Conservation (phyloP, 2,329 filamentous ascomycete species). For the Fusarium cyanostomum region DNA sequence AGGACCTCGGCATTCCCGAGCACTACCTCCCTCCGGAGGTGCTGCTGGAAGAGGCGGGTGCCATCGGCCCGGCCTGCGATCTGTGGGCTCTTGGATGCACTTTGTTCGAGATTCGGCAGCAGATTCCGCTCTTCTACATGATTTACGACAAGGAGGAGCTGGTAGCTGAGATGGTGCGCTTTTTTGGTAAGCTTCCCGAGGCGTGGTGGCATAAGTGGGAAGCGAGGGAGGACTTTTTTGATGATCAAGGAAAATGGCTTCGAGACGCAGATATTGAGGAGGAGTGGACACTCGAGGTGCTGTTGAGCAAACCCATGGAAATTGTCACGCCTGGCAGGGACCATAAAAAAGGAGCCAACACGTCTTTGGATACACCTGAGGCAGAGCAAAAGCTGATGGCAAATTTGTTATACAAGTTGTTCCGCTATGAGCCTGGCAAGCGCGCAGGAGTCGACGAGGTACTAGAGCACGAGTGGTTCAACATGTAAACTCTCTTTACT, state of each 20-base stretch:
- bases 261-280: background rate
- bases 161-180: slow-evolving; percentile 39
- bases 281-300: slow-evolving; percentile 10
- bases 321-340: background rate
- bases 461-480: slow-evolving; percentile 40
- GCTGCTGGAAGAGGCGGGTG: slow-evolving; percentile 28
- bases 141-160: slow-evolving; percentile 44
- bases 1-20: slow-evolving; percentile 42
- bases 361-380: background rate
- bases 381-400: slow-evolving; percentile 38
- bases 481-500: too few relatives aligned
- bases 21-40: slow-evolving; percentile 45
- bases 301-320: background rate
- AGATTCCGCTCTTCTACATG: slow-evolving; percentile 43
- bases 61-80: slow-evolving; percentile 37
- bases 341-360: background rate
- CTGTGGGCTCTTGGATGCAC: slow-evolving; percentile 50
- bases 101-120: slow-evolving; percentile 46
- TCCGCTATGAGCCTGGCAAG: slow-evolving; percentile 28
- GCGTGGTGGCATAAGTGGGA: slow-evolving; percentile 47
- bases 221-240: slow-evolving; percentile 31
- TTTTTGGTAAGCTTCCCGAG: slow-evolving; percentile 46
- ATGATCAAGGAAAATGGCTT: slow-evolving; percentile 25
- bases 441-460: slow-evolving; percentile 26
- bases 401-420: slow-evolving; percentile 38